Base-by-base conservation (phyloP, 2,329 filamentous ascomycete genomes). In the Graphium sp. region DNA sequence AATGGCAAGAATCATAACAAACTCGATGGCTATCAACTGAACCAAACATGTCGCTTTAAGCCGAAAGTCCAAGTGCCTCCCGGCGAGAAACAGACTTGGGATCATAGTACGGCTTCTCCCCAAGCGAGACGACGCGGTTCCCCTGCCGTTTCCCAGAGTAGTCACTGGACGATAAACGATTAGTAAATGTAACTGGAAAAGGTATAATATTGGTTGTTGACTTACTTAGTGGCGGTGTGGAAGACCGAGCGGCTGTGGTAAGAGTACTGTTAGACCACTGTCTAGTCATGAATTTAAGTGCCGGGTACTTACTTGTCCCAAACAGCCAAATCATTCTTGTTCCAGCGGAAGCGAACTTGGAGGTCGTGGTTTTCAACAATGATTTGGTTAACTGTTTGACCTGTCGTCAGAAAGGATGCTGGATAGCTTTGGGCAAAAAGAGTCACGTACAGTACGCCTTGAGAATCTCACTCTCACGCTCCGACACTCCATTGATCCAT, bases 331-430 rank as follows among this genome's bases (percentile, higher is more conserved):
- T 35, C 34, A 26, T 62, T 56, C 7, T 45, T 43, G 33, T 52
- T 37, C 59, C 58, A 63, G 30, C 43, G 44, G 32, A 49, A 44
- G 4, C 62, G 48, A 2, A 67, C 59, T 43, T 70, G 64, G 22
- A 69, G 43, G 38, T 68, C 62, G 37, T 70, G 64, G 39, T 69
- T 68, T 39, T 66, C 56, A 24, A 56, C 50, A 2, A 70, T 48
- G 9, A 68, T 44, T 23, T 55, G 46, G 7, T 20, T 29, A 23
- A 29, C 28, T 29, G n/a, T n/a, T 9, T 29, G 14, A 11, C 18
- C 13, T 23, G 6, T 11, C 12, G 18, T 23, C 18, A 29, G 18
- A n/a, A n/a, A n/a, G n/a, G n/a, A 11, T 5, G 14, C 26, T 22
- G 7, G 10, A 12, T 12, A n/a, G 16, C n/a, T 14, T 14, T 5